Evolutionary conservation across 306 rosid genomes (phyloP).

Genomic region (Cyamopsis tetragonoloba): DNA sequence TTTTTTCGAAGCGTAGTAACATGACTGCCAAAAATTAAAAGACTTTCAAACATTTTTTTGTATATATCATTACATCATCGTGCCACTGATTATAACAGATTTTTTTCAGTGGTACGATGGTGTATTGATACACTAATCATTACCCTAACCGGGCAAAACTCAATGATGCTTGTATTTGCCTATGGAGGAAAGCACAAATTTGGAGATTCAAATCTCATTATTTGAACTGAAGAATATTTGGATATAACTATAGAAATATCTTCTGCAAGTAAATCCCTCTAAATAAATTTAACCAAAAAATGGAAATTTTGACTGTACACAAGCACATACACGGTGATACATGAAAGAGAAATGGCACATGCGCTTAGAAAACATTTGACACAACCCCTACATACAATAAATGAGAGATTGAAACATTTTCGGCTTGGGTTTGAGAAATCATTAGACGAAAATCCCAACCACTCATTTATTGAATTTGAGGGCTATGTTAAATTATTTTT

Average conservation of each 20-base stretch:
- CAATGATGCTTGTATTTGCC: not conserved
- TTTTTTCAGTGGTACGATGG: too few relatives aligned
- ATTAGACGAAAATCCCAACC: not conserved
- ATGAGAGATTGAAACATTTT: not conserved
- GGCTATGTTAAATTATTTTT: not conserved
- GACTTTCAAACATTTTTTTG: too few relatives aligned
- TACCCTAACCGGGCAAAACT: not conserved
- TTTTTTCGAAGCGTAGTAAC: too few relatives aligned
- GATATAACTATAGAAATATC: not conserved
- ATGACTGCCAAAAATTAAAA: too few relatives aligned
- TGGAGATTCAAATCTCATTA: not conserved
- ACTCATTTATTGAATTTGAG: conserved; percentile 12
- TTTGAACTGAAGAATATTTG: not conserved
- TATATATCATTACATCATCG: too few relatives aligned
- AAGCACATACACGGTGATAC: not conserved
- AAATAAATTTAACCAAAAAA: not conserved
- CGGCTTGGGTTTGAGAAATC: not conserved
- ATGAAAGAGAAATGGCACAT: not conserved
- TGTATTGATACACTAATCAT: too few relatives aligned
- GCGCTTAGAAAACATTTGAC: not conserved
- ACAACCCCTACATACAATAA: not conserved
- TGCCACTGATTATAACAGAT: too few relatives aligned
- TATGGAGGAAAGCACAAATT: not conserved
- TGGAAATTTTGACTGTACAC: conserved; percentile 24
- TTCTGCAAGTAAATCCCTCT: not conserved